A percentile compares a stretch with the other conserved stretches of the same genome.
Conservation (phyloP, 1,284 basidiomycete species). For the Mixia osmundae region DNA sequence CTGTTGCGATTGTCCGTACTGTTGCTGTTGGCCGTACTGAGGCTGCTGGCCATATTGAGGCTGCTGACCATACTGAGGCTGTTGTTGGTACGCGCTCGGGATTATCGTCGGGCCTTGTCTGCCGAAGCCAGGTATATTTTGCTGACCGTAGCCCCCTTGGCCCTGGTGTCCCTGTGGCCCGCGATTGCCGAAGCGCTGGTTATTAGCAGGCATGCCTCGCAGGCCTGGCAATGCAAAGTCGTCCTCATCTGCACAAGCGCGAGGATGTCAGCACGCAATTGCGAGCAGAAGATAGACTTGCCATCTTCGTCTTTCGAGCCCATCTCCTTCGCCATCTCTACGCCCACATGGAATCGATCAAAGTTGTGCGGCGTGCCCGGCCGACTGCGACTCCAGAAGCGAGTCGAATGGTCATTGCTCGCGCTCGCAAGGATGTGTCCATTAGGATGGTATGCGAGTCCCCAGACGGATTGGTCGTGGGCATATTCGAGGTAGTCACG, state of each 20-base stretch:
- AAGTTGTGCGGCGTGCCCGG: constrained; percentile 28
- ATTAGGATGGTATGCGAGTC: constrained; percentile 79
- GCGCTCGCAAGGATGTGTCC: constrained; percentile 82
- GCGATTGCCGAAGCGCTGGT: background rate
- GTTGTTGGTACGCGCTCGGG: too few relatives aligned
- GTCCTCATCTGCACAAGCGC: constrained; percentile 8
- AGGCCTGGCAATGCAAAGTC: constrained; percentile 5
- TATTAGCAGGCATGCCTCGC: constrained; percentile 2
- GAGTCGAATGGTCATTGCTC: constrained; percentile 88
- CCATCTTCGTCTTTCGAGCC: constrained; percentile 12
- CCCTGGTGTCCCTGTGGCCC: background rate
- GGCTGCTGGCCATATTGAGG: too few relatives aligned
- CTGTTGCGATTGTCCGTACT: too few relatives aligned
- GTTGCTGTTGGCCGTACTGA: too few relatives aligned
- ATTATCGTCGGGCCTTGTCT: too few relatives aligned
- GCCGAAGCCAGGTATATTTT: too few relatives aligned
- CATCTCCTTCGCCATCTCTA: constrained; percentile 13
- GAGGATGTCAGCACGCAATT: too few relatives aligned
- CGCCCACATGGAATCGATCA: constrained; percentile 17
- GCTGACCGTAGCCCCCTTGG: background rate
- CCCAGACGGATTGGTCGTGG: constrained; percentile 94
- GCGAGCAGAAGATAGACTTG: too few relatives aligned
- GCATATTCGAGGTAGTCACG: constrained; percentile 67
- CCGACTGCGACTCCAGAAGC: constrained; percentile 82
- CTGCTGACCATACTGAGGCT: too few relatives aligned